Evolutionary conservation across 495 filamentous ascomycete genomes (phyloP), one percentile per base, ranked within the genome.

Genomic region (Apiosordaria backusii): DNA sequence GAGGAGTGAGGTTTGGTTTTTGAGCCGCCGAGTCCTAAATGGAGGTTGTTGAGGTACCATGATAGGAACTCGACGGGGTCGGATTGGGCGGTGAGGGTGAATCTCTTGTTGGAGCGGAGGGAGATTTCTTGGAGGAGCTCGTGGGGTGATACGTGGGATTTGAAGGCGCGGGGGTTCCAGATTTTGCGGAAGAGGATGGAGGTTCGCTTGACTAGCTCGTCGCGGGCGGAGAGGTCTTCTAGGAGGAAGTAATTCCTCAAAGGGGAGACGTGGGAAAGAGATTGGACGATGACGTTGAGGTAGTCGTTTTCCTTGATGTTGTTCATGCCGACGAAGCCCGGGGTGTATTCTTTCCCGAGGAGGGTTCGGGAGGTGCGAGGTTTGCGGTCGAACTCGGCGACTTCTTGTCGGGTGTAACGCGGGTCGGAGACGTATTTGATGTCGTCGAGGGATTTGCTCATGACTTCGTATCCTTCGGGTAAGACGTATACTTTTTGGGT

Each of bases 291-390:
- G 6, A 97, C 94, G 73, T 99, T 99, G 70, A 98, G 84, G 78
- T 98, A 99, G 78, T 99, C 95, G 78, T 99, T 99, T 59, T 92
- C 92, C 76, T 99, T 99, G 82, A 99, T 98, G 76, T 99, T 97
- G 81, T 99, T 98, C 89, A 99, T 92, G 66, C 95, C 95, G 67
- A 99, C 93, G 75, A 97, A 99, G 4, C 95, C 92, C 68, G 92
- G 95, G 68, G 88, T 88, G 76, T 98, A 99, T 75, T 89, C 88
- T 72, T 89, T 89, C 45, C 90, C 91, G 19, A 80, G 80, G 21
- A 98, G 81, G 70, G 97, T 93, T 86, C 87, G 92, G 24, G 89
- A 87, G 29, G 83, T 84, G 72, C 87, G 86, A 45, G 87, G 85
- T 73, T 91, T 89, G 72, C 85, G 90, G 78, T 98, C 95, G 13